Conservation (phyloP, 352 stramenopile species). For the Pythium oligandrum region DNA sequence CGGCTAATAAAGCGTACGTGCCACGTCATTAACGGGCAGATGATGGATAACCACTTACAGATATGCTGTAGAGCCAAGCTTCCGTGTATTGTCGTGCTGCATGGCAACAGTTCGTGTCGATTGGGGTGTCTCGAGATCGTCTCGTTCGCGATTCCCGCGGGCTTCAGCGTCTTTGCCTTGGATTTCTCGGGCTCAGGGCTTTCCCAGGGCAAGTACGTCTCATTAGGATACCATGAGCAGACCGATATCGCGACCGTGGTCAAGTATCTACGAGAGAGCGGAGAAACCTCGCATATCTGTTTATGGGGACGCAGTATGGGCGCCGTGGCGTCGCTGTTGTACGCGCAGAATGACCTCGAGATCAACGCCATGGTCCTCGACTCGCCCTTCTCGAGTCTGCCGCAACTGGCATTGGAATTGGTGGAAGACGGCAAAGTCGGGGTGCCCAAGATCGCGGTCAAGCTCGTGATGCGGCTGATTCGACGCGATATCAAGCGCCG, state of each 20-base stretch:
- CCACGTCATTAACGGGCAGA: no score
- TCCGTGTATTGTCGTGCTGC: conserved; percentile 77
- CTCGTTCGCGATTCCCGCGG: conserved; percentile 64
- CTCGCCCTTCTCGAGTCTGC: conserved; percentile 77
- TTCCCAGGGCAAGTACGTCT: conserved; percentile 80
- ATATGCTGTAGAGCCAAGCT: conserved; percentile 22
- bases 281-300: conserved; percentile 52
- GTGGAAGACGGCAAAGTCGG: conserved; percentile 80
- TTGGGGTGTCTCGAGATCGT: conserved; percentile 74
- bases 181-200: conserved; percentile 76
- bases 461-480: conserved; percentile 79
- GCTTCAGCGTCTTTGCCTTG: conserved; percentile 79
- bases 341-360: conserved; percentile 41
- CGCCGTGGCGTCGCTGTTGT: conserved; percentile 66
- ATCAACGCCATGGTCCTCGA: conserved; percentile 83
- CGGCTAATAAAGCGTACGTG: conserved; percentile 21
- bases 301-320: conserved; percentile 82
- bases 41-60: no score
- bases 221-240: conserved; percentile 73
- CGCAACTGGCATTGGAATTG: conserved; percentile 62
- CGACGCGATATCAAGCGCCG: conserved; percentile 71
- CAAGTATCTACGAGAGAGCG: conserved; percentile 51
- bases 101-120: conserved; percentile 80
- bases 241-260: conserved; percentile 68
- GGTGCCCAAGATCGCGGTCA: conserved; percentile 76